Base-by-base conservation (phyloP, 2,329 filamentous ascomycete genomes). In the Elsinoe australis region DNA sequence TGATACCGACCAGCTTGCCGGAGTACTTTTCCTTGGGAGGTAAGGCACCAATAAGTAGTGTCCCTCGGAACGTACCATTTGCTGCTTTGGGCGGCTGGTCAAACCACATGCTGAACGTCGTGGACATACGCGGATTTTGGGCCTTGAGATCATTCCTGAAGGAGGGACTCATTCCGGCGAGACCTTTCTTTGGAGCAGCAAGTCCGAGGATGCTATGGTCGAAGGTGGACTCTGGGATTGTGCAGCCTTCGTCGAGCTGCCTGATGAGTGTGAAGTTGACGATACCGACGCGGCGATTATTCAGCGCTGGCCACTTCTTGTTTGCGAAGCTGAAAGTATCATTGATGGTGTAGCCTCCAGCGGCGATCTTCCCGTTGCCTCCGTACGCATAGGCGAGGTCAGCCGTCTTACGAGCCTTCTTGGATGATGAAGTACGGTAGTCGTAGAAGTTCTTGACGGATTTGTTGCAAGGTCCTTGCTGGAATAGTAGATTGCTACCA, bases 21-120 rank as follows among this genome's bases (percentile, higher is more conserved):
- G 52, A 52, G 53, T 58, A 65, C 51, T 67, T 67, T 26, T 58
- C 59, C 2, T 50, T 55, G 42, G 64, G 61, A 41, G 47, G 47
- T 9, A 66, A 56, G n/a, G 58, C 63, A 35, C 64, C 63, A 49
- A 64, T 59, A 3, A 67, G 53, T 2, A 56, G 56, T 15, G 57
- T 59, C 38, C 64, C 64, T 0, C 55, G 58, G 44, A 57, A 60
- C 8, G 58, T 57, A 22, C 54, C 58, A 10, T 51, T 38, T 12
- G 53, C 36, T 24, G 53, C 53, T 3, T 49, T 49, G 5, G 58
- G 55, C 7, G 57, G 52, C 42, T 58, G 53, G 47, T 65, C 61
- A 51, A 66, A 64, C 62, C 64, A 67, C 56, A 65, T 59, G 54
- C 61, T 56, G 5, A 64, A 61, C 15, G 58, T 52, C 17, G 57